These are phyloP conservation scores for Pholiota microspora DNA, from an alignment of 768 basidiomycete genomes.

Conservation along the genomic window DNA sequence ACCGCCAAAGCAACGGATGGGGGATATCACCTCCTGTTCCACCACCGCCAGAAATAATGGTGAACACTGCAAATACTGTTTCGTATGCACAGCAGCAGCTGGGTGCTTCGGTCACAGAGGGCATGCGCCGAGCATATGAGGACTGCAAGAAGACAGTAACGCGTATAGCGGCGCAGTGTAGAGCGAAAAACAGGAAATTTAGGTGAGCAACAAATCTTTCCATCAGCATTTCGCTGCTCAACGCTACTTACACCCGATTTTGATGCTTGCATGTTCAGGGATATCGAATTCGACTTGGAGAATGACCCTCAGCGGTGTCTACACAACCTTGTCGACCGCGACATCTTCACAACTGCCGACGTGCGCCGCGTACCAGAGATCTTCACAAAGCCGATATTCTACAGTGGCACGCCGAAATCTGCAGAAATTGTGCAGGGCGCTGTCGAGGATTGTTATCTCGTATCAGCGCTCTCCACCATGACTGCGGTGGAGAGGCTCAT, in stretches of 20 bases:
- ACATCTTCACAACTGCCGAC: constrained; percentile 23
- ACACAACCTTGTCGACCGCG: constrained; percentile 14
- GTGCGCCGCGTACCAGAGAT: constrained; percentile 44
- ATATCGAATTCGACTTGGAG: constrained; percentile 57
- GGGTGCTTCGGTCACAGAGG: constrained; percentile 48
- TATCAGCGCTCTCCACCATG: constrained; percentile 51
- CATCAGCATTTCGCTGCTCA: background rate
- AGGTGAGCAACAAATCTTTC: constrained; percentile 29
- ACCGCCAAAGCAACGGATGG: background rate
- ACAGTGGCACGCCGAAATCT: constrained; percentile 36
- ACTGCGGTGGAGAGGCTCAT: constrained; percentile 46
- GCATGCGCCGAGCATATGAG: constrained; percentile 46
- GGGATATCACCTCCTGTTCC: background rate
- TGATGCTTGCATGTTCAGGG: constrained; percentile 28
- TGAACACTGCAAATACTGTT: background rate
- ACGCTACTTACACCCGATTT: background rate
- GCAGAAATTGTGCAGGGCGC: constrained; percentile 51
- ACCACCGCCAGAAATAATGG: background rate
- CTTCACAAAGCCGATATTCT: constrained; percentile 51
- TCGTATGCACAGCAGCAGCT: constrained; percentile 28
- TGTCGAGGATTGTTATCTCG: constrained; percentile 56
- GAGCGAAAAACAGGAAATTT: constrained; percentile 46
- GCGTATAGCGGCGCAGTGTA: constrained; percentile 44
- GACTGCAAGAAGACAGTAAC: constrained; percentile 45
- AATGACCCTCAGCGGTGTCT: constrained; percentile 47